A percentile compares a stretch with the other conserved stretches of the same genome.
phyloP scores from a whole-genome alignment of 345 rosid genomes.

The Lepidium didymum region DNA sequence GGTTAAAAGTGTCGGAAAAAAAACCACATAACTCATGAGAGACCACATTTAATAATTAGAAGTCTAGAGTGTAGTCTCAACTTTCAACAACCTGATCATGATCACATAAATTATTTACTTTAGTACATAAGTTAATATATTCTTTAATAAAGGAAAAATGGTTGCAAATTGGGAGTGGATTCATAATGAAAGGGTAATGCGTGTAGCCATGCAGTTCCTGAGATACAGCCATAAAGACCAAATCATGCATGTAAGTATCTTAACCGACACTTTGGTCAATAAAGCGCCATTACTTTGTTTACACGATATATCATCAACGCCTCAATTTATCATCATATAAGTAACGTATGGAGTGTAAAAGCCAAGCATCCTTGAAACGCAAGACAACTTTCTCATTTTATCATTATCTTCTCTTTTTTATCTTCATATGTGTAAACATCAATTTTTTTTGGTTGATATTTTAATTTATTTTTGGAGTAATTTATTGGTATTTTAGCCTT shows the following conservation, averaged over 20 bases:
- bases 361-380: conserved; percentile 32
- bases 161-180: background rate
- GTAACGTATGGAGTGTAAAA: background rate
- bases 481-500: background rate
- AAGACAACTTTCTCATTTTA: conserved; percentile 27
- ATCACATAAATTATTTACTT: background rate
- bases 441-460: background rate
- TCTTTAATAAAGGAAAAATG: conserved; percentile 3
- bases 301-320: conserved; percentile 24
- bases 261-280: conserved; percentile 28
- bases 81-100: conserved; percentile 22
- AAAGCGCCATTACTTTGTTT: conserved; percentile 24
- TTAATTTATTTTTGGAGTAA: background rate
- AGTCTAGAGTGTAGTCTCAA: background rate
- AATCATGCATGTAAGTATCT: conserved; percentile 29
- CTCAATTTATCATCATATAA: conserved; percentile 11
- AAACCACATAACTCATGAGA: background rate
- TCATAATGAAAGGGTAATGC: conserved; percentile 22
- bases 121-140: background rate
- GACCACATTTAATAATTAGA: conserved; percentile 19
- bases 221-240: conserved; percentile 20
- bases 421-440: background rate
- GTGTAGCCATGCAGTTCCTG: conserved; percentile 34
- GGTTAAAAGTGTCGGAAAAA: no score
- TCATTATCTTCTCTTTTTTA: background rate